Evolutionary conservation across 148 eudicot species (phyloP).

Genomic region (Nepenthes mirabilis): DNA sequence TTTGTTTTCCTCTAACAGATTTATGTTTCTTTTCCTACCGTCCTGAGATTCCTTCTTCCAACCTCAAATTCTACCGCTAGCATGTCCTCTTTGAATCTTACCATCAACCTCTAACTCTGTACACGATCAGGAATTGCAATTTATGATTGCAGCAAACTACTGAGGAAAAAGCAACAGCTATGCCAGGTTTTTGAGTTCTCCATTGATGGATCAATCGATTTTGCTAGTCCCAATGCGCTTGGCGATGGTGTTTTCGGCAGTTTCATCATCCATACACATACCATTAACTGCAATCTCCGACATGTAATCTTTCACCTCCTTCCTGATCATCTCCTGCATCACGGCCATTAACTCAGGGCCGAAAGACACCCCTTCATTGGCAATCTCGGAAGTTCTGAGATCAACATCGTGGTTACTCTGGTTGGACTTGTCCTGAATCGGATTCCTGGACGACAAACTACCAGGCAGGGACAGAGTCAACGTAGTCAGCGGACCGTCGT

Average conservation of each 20-base stretch:
- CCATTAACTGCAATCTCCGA: constrained; percentile 15
- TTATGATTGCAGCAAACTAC: too few relatives aligned
- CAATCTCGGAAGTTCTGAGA: background rate
- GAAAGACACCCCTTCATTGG: constrained; percentile 15
- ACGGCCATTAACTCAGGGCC: constrained; percentile 30
- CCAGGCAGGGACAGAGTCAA: constrained; percentile 30
- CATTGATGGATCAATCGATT: background rate
- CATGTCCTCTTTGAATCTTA: too few relatives aligned
- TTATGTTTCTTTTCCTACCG: too few relatives aligned
- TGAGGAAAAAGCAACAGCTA: background rate
- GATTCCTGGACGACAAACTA: background rate
- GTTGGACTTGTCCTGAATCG: background rate
- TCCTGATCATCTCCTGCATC: constrained; percentile 50
- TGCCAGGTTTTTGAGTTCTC: too few relatives aligned
- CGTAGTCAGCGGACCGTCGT: constrained; percentile 19
- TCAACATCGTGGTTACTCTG: background rate
- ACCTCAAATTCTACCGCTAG: too few relatives aligned
- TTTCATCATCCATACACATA: constrained; percentile 1
- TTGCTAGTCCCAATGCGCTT: constrained; percentile 14
- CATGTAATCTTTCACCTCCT: constrained; percentile 43
- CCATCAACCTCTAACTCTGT: too few relatives aligned
- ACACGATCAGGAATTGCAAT: too few relatives aligned
- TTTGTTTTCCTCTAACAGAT: too few relatives aligned
- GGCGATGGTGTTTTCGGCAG: constrained; percentile 17
- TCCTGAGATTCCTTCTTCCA: too few relatives aligned